phyloP scores from a whole-genome alignment of 495 filamentous ascomycete species.

The Penicillium coffeae region DNA sequence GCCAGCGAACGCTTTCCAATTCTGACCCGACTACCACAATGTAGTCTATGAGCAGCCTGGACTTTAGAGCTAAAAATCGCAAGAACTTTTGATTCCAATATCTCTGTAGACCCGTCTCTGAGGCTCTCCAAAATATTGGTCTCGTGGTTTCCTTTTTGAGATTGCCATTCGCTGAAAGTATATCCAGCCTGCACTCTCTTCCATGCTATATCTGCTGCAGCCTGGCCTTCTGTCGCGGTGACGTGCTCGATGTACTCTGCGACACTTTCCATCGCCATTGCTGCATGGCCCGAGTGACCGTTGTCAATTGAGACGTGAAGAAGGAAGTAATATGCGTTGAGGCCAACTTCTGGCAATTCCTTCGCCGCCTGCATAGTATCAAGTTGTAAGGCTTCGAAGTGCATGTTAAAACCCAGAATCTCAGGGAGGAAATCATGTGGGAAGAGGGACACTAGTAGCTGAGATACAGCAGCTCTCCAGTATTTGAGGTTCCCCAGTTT shows the following conservation, averaged over 20 bases:
- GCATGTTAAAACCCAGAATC: slow-evolving; percentile 50
- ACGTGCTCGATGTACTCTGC: slow-evolving; percentile 34
- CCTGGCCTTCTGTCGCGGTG: slow-evolving; percentile 17
- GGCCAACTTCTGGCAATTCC: slow-evolving; percentile 40
- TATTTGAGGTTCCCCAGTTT: slow-evolving; percentile 25
- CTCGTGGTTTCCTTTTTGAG: slow-evolving; percentile 2
- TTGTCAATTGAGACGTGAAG: slow-evolving; percentile 53
- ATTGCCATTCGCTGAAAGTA: slow-evolving; percentile 29
- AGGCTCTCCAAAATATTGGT: not conserved
- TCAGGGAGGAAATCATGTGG: slow-evolving; percentile 49
- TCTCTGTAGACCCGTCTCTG: not conserved
- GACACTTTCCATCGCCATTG: slow-evolving; percentile 40
- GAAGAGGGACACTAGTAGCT: slow-evolving; percentile 45
- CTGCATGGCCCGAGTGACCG: slow-evolving; percentile 43
- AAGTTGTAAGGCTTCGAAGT: slow-evolving; percentile 41
- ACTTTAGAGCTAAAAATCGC: slow-evolving; percentile 29
- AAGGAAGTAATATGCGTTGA: slow-evolving; percentile 49
- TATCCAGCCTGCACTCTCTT: slow-evolving; percentile 47
- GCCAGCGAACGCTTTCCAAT: slow-evolving; percentile 28
- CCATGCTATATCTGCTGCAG: slow-evolving; percentile 33
- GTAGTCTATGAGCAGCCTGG: slow-evolving; percentile 26
- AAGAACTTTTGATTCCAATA: slow-evolving; percentile 12
- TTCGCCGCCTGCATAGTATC: slow-evolving; percentile 37
- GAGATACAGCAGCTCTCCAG: slow-evolving; percentile 46
- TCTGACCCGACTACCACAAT: slow-evolving; percentile 29